Base-by-base conservation (phyloP, 2,329 filamentous ascomycete species). In the Emergomyces orientalis region DNA sequence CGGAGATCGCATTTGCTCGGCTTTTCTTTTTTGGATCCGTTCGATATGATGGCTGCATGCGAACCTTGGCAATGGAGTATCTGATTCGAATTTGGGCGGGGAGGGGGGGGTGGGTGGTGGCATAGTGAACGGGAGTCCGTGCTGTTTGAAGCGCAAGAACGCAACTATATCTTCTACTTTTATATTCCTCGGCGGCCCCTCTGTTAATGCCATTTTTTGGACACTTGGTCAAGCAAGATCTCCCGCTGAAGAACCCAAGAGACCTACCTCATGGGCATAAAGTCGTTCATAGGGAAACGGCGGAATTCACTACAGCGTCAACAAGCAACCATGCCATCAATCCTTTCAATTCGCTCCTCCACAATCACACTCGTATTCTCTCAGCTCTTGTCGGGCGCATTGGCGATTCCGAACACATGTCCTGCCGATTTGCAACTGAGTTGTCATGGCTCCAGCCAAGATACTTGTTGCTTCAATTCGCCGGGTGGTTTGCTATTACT, bases 401-500 rank as follows among this genome's bases (percentile, higher is more conserved):
- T 54, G 14, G 55, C 43, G 6, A 55, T 63, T 55, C 65, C 72
- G 7, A 65, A 71, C 55, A 66, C 69, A 27, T 77, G 74, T 63
- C 65, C 67, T 49, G 67, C 64, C 52, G 65, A 76, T 65, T 74
- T 75, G 8, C 78, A 80, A 63, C 70, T 84, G 59, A 85, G 82
- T 69, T 86, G 83, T 68, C 80, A 82, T 62, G 84, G 83, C 69
- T 80, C 78, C 6, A 80, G 79, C 4, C 62, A 75, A 64, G 72
- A 83, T 67, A 73, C 80, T 2, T 86, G 83, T 74, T 86, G 83
- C 75, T 84, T 82, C 75, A 84, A 85, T 65, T 74, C 77, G 11
- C 83, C 83, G 0, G 83, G 83, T 43, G 83, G 83, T 32, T 77
- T 83, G 59, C 71, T 86, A 37, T 74, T 85, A 14, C 78, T 80